Base-by-base conservation (phyloP, 768 basidiomycete genomes). In the Auricularia sp. region DNA sequence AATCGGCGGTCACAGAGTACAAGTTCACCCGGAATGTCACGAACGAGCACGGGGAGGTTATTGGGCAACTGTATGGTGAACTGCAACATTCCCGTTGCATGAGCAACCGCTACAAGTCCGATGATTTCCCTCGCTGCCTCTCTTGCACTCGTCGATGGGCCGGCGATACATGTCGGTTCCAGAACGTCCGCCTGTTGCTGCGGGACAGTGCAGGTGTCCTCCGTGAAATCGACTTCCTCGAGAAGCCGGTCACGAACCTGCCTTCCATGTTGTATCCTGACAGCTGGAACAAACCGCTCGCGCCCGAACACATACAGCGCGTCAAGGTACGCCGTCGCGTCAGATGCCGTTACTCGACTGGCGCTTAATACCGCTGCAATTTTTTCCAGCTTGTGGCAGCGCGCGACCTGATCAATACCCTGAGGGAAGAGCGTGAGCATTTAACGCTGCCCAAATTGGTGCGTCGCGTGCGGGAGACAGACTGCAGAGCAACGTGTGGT, bases 401-500 rank as follows among this genome's bases (percentile, higher is more conserved):
- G 1, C 76, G 77, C 11, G 85, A 87, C 1, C 76, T 93, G 67
- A 73, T 93, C 18, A 88, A 88, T 0, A 83, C 83, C 3, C 79
- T 93, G 21, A 79, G 80, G 63, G 74, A 80, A 64, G 92, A 94
- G 71, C 78, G 84, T 54, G 75, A 81, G 7, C 90, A 92, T 70
- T 74, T 91, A 4, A 73, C 75, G 8, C 75, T 76, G 33, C 75
- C 79, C 1, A 81, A 83, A 64, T 82, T 92, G 33, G 85, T 92
- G 68, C 84, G 84, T 61, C 80, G 91, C 56, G 85, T 86, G 14
- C 80, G 89, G 65, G 92, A 94, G 72, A 87, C 83, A 61, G 90
- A 92, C 67, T 88, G 90, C 61, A 85, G 92, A 62, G 88, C 88
- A 21, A 92, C 90, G 33, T 94, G 92, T 70, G 92, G 91, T 92